Conservation (phyloP, 257 asterid genomes). For the Penstemon davidsonii region DNA sequence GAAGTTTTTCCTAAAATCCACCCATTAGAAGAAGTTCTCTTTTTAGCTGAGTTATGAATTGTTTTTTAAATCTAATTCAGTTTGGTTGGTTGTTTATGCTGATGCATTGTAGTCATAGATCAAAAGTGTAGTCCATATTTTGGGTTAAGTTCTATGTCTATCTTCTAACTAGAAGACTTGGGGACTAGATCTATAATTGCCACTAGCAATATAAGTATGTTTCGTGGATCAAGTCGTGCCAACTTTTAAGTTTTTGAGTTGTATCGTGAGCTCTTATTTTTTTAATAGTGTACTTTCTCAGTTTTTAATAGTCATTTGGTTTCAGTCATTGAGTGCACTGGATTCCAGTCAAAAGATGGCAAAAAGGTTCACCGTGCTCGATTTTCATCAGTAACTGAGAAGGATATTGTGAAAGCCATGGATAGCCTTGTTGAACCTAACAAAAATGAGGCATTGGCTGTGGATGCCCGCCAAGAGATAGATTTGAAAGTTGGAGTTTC, state of each 20-base stretch:
- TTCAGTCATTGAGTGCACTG: conserved; percentile 81
- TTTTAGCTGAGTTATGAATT: conserved; percentile 11
- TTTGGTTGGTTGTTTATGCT: conserved; percentile 15
- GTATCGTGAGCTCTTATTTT: conserved; percentile 18
- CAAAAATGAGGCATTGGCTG: conserved; percentile 85
- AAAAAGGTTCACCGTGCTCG: conserved; percentile 78
- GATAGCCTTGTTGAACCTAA: conserved; percentile 71
- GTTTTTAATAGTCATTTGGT: conserved; percentile 21
- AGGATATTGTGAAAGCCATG: conserved; percentile 81
- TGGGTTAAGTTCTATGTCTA: neutral
- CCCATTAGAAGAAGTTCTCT: conserved; percentile 10
- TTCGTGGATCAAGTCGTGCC: conserved; percentile 1
- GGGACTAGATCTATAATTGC: neutral
- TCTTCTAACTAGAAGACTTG: conserved; percentile 7
- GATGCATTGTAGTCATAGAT: conserved; percentile 18
- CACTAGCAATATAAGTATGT: neutral
- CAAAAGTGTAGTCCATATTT: neutral
- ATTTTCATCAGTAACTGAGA: conserved; percentile 89
- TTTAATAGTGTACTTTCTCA: conserved; percentile 9
- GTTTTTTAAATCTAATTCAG: conserved; percentile 5
- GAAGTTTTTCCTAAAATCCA: neutral
- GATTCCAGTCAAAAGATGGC: conserved; percentile 59
- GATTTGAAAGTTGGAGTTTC: conserved; percentile 98
- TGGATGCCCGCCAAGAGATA: conserved; percentile 95
- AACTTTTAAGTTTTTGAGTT: conserved; percentile 19